Base-by-base conservation (phyloP, 2,329 filamentous ascomycete genomes). In the Botrytis squamosa region DNA sequence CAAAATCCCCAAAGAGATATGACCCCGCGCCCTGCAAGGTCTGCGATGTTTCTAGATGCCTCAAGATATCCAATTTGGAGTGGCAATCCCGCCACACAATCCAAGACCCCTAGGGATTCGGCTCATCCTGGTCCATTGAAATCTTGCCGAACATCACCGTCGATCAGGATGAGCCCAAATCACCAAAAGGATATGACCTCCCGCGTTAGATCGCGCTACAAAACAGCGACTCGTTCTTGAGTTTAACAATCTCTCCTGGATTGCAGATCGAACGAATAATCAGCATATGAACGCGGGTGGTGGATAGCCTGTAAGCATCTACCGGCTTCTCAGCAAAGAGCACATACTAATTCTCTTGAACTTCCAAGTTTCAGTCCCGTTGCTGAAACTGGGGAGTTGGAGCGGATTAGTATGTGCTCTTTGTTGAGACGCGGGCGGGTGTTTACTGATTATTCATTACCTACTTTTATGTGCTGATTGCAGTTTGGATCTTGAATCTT, bases 191-290 rank as follows among this genome's bases (percentile, higher is more conserved):
- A 22, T 79, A 78, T 5, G 3, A 18, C 12, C 1, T 16, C 92
- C 93, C 59, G 92, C 91, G 71, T 91, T 96, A 71, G 89, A 90
- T 75, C 85, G 92, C 76, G 87, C 88, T 74, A 93, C 96, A 80
- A 90, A 93, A 72, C 90, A 93, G 84, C 90, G 91, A 79, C 92
- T 92, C 72, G 87, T 92, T 77, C 85, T 93, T 74, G 89, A 92
- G 76, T 86, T 94, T 29, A 90, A 93, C 80, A 91, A 92, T 76
- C 87, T 93, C 75, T 87, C 87, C 76, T 87, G 88, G 77, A 84
- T 87, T 49, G 82, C 73, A 25, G 77, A 79, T 62, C 82, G 82
- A 74, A 80, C 81, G 62, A 82, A 82, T 29, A 81, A 78, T 74
- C 76, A 79, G 29, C 79, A 79, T 63, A 80, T 80, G 52, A 36